These are phyloP conservation scores for Cyberlindnera veronae DNA, from an alignment of 805 yeast genomes.

Conservation along the genomic window DNA sequence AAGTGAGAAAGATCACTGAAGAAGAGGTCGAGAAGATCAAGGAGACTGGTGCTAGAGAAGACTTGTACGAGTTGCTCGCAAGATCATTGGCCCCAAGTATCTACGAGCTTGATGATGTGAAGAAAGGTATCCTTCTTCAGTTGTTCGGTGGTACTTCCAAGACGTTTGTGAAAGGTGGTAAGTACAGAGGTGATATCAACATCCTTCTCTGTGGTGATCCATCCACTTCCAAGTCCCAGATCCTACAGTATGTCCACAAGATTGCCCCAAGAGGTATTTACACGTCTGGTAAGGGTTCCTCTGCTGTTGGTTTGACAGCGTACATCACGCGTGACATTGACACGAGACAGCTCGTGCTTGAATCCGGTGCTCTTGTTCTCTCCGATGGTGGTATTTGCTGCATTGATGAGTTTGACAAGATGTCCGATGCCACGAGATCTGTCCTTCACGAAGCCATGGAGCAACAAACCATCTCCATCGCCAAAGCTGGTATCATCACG, in stretches of 20 bases:
- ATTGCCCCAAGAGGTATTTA: conserved; percentile 98
- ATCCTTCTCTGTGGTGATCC: conserved; percentile 96
- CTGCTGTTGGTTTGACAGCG: conserved; percentile 98
- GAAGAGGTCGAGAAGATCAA: conserved; percentile 67
- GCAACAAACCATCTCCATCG: conserved; percentile 96
- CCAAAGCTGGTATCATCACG: conserved; percentile 97
- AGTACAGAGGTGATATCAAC: conserved; percentile 94
- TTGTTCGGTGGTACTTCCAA: conserved; percentile 95
- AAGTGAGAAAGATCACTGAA: conserved; percentile 61
- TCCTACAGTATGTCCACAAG: conserved; percentile 91
- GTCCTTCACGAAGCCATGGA: conserved; percentile 99
- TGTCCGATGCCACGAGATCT: conserved; percentile 91
- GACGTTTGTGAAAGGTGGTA: conserved; percentile 82
- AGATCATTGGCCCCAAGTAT: conserved; percentile 96
- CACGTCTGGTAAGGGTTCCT: conserved; percentile 98
- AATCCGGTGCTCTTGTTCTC: conserved; percentile 92
- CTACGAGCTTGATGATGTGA: conserved; percentile 93
- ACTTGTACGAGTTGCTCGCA: conserved; percentile 80
- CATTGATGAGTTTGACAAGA: conserved; percentile 97
- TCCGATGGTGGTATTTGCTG: conserved; percentile 99
- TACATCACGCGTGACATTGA: conserved; percentile 93
- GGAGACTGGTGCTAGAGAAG: conserved; percentile 61
- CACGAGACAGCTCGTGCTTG: conserved; percentile 88
- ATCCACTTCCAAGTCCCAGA: conserved; percentile 93
- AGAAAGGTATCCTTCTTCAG: conserved; percentile 90